Evolutionary conservation across 192 early-diverging fungal species (phyloP).

Genomic region (Backusella macrospora): DNA sequence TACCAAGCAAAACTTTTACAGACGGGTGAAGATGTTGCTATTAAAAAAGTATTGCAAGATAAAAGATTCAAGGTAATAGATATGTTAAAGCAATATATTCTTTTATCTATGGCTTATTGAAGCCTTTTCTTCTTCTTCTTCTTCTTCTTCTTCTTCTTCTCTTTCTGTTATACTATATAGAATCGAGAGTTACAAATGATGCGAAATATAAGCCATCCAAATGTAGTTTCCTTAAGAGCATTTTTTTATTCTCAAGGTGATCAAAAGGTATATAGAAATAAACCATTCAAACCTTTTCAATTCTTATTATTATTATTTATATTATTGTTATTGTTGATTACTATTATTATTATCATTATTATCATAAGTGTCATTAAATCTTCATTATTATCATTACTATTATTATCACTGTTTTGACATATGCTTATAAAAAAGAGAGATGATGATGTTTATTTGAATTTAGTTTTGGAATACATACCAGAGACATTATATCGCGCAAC

Average conservation of each 20-base stretch:
- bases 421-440: conserved; percentile 58
- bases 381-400: conserved; percentile 33
- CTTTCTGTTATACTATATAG: too few species aligned
- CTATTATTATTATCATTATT: conserved; percentile 25
- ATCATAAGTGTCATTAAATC: conserved; percentile 18
- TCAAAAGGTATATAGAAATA: conserved; percentile 48
- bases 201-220: conserved; percentile 88
- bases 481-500: conserved; percentile 93
- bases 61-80: conserved; percentile 90
- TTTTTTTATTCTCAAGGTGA: conserved; percentile 97
- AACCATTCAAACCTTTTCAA: conserved; percentile 4
- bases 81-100: neutral
- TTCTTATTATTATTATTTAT: conserved; percentile 1
- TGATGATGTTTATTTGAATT: conserved; percentile 93
- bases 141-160: too few species aligned
- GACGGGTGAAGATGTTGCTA: conserved; percentile 81
- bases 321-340: conserved; percentile 11
- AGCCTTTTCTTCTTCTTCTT: neutral
- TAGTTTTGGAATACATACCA: conserved; percentile 94
- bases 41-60: conserved; percentile 99
- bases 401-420: neutral
- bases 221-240: conserved; percentile 85
- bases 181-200: conserved; percentile 94
- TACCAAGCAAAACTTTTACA: conserved; percentile 90
- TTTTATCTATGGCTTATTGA: neutral